A percentile compares a stretch with the other conserved stretches of the same genome.
Conservation (phyloP, 108 stramenopile genomes). For the Stephanodiscus triporus region DNA sequence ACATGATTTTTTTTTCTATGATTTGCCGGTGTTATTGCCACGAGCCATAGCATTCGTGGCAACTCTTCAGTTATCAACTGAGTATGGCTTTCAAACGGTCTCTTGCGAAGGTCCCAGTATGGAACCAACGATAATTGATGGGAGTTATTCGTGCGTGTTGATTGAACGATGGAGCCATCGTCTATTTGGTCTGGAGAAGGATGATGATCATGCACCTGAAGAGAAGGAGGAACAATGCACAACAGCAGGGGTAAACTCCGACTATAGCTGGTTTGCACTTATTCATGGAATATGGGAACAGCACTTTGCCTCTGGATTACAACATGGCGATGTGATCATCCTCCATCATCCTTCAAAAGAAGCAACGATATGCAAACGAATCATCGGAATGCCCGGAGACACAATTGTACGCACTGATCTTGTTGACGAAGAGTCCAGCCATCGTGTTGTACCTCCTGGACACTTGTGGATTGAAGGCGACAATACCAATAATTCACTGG, state of each 20-base stretch:
- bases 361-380: conserved; percentile 93
- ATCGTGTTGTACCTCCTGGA: conserved; percentile 80
- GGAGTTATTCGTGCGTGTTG: conserved; percentile 56
- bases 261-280: conserved; percentile 17
- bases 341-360: conserved; percentile 79
- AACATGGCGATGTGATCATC: conserved; percentile 91
- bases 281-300: conserved; percentile 48
- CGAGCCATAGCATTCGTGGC: conserved; percentile 46
- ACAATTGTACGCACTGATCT: conserved; percentile 62
- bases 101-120: conserved; percentile 92
- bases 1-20: conserved; percentile 12
- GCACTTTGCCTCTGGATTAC: conserved; percentile 62
- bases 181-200: conserved; percentile 57
- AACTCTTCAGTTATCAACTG: conserved; percentile 65
- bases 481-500: conserved; percentile 83
- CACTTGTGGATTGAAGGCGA: conserved; percentile 97
- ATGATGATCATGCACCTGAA: conserved; percentile 19
- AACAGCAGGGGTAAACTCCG: conserved; percentile 6
- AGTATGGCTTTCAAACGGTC: conserved; percentile 78
- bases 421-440: conserved; percentile 33
- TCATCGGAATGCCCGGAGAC: conserved; percentile 92
- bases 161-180: conserved; percentile 80
- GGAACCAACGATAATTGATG: conserved; percentile 89
- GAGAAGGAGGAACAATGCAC: not conserved
- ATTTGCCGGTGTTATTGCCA: conserved; percentile 17